These are phyloP conservation scores for Candida coleopterorum DNA, from an alignment of 805 yeast genomes.

Conservation along the genomic window DNA sequence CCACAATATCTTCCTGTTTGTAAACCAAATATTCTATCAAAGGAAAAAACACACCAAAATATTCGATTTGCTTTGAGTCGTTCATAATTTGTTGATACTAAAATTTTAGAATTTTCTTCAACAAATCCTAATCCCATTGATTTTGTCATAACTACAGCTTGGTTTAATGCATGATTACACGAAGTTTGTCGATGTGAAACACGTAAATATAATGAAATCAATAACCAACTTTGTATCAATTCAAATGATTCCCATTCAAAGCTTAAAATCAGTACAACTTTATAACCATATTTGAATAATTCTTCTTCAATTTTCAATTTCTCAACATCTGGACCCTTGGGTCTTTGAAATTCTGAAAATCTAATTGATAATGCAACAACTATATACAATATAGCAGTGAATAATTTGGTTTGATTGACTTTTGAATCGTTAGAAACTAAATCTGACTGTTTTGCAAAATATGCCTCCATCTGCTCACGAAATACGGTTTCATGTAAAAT, in stretches of 20 bases:
- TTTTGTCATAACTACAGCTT: conserved; percentile 32
- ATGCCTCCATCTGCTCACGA: conserved; percentile 41
- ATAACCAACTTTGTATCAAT: conserved; percentile 38
- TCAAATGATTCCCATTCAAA: conserved; percentile 43
- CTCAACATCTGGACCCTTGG: conserved; percentile 24
- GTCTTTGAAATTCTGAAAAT: conserved; percentile 39
- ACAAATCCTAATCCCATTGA: conserved; percentile 31
- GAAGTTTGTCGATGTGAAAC: conserved; percentile 37
- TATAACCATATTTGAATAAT: conserved; percentile 31
- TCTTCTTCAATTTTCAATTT: conserved; percentile 26
- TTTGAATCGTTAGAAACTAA: conserved; percentile 19
- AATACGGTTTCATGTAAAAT: conserved; percentile 52
- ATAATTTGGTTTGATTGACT: conserved; percentile 40
- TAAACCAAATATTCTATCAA: conserved; percentile 50
- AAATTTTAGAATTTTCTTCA: conserved; percentile 14
- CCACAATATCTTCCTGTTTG: conserved; percentile 47
- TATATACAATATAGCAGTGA: conserved; percentile 46
- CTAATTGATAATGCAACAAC: conserved; percentile 49
- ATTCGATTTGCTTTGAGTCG: conserved; percentile 44
- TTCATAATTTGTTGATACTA: conserved; percentile 35
- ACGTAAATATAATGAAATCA: conserved; percentile 32
- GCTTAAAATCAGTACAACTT: conserved; percentile 26
- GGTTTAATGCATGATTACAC: conserved; percentile 26
- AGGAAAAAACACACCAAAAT: conserved; percentile 51
- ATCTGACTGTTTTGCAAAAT: conserved; percentile 9